Percentiles rank a stretch among this genome's conserved stretches.
These are phyloP conservation scores for Cymodocea nodosa DNA, from an alignment of 116 monocot species.

Conservation along the genomic window DNA sequence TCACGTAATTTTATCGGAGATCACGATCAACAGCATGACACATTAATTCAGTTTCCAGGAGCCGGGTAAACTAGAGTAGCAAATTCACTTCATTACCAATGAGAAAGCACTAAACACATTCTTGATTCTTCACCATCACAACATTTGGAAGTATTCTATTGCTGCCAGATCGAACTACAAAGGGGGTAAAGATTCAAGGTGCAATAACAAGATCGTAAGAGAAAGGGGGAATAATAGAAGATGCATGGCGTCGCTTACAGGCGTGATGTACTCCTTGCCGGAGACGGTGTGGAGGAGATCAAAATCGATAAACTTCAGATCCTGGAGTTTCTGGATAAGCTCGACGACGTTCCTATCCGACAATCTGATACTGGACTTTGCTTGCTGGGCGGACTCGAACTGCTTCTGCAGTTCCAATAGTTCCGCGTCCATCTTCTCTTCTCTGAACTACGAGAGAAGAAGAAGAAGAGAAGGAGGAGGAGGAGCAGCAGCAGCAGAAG, in stretches of 20 bases:
- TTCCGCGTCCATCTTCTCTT: constrained; percentile 70
- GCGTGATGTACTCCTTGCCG: constrained; percentile 98
- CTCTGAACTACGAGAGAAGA: background rate
- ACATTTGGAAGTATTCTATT: no score
- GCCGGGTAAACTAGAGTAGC: no score
- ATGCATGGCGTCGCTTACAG: constrained; percentile 25
- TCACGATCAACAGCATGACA: no score
- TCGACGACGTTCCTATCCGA: constrained; percentile 97
- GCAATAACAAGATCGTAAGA: background rate
- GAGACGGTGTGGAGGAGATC: constrained; percentile 92
- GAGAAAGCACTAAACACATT: no score
- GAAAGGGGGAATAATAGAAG: background rate
- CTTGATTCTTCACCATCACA: no score
- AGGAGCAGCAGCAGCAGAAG: background rate
- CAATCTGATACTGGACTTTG: constrained; percentile 74
- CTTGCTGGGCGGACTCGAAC: constrained; percentile 85
- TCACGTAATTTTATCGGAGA: no score
- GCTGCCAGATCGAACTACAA: no score
- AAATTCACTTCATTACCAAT: no score
- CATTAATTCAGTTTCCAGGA: no score
- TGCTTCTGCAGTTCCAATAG: constrained; percentile 80
- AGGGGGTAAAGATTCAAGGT: background rate
- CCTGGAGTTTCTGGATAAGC: constrained; percentile 80
- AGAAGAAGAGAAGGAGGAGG: background rate
- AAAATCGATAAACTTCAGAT: constrained; percentile 69